Conservation (phyloP, 139 green algal genomes). For the Volvox reticuliferus region DNA sequence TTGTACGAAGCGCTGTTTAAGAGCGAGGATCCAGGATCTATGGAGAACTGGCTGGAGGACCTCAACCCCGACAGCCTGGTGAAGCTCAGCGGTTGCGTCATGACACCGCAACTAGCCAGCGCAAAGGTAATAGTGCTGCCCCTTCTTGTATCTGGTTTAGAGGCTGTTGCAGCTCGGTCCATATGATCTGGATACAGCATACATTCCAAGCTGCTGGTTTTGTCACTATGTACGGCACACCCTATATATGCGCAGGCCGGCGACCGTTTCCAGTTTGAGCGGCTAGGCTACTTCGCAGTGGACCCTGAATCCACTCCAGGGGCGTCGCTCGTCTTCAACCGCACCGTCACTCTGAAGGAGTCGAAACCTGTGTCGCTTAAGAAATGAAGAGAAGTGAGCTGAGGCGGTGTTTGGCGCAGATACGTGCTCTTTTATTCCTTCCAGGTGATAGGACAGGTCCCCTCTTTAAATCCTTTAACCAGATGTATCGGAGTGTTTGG, state of each 20-base stretch:
- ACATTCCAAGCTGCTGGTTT: no score
- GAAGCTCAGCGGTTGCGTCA: conserved; percentile 41
- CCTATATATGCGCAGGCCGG: conserved; percentile 23
- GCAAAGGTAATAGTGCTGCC: conserved; percentile 47
- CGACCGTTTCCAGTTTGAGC: conserved; percentile 96
- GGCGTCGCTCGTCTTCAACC: conserved; percentile 91
- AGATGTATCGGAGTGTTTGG: no score
- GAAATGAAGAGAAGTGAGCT: background rate
- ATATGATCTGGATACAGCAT: no score
- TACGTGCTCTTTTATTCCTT: no score
- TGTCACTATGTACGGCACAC: no score
- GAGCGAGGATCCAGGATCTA: conserved; percentile 68
- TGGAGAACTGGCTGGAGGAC: conserved; percentile 89
- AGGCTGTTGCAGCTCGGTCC: no score
- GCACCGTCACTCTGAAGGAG: conserved; percentile 93
- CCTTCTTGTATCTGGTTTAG: no score
- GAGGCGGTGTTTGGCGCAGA: no score
- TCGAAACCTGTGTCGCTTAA: conserved; percentile 47
- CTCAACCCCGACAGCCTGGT: conserved; percentile 83
- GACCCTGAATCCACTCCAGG: conserved; percentile 80
- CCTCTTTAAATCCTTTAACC: no score
- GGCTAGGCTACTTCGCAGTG: conserved; percentile 93
- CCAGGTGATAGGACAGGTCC: no score
- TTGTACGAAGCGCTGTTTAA: conserved; percentile 96
- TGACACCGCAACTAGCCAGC: conserved; percentile 28